These are phyloP conservation scores for Pogostemon cablin DNA, from an alignment of 257 asterid genomes.

Conservation along the genomic window DNA sequence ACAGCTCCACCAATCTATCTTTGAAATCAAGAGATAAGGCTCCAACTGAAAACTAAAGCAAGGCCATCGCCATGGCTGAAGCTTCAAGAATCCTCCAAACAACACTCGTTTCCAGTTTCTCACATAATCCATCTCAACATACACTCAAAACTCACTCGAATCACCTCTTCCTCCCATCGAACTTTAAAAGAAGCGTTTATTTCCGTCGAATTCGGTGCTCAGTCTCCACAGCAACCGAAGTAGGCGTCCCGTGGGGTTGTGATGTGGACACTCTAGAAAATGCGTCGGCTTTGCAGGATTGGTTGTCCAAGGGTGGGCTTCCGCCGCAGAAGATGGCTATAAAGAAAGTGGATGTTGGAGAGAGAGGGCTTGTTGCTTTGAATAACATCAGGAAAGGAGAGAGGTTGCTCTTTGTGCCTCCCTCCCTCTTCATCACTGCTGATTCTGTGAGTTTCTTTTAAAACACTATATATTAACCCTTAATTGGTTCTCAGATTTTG, in stretches of 20 bases:
- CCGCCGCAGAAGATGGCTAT: constrained; percentile 90
- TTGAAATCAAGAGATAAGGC: constrained; percentile 40
- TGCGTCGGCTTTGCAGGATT: constrained; percentile 71
- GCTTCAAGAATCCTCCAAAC: constrained; percentile 65
- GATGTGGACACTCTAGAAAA: constrained; percentile 76
- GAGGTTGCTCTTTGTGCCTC: constrained; percentile 88
- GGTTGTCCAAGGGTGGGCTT: constrained; percentile 73
- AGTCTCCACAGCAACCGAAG: constrained; percentile 48
- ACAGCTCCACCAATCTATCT: background rate
- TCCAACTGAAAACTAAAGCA: constrained; percentile 17
- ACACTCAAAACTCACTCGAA: constrained; percentile 29
- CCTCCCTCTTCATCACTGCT: constrained; percentile 75
- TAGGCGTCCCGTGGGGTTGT: constrained; percentile 75
- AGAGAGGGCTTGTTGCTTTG: constrained; percentile 89
- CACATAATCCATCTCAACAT: constrained; percentile 39
- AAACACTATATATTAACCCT: background rate
- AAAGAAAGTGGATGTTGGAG: constrained; percentile 82
- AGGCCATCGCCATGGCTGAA: constrained; percentile 61
- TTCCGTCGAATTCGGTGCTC: constrained; percentile 51
- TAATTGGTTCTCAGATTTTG: background rate
- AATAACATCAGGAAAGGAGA: constrained; percentile 87
- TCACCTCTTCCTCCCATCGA: constrained; percentile 30
- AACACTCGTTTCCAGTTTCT: constrained; percentile 45
- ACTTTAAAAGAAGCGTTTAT: constrained; percentile 39
- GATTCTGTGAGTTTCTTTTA: constrained; percentile 57